These are phyloP conservation scores for Pseudonitzschia delicatissima DNA, from an alignment of 108 stramenopile genomes.

Conservation along the genomic window DNA sequence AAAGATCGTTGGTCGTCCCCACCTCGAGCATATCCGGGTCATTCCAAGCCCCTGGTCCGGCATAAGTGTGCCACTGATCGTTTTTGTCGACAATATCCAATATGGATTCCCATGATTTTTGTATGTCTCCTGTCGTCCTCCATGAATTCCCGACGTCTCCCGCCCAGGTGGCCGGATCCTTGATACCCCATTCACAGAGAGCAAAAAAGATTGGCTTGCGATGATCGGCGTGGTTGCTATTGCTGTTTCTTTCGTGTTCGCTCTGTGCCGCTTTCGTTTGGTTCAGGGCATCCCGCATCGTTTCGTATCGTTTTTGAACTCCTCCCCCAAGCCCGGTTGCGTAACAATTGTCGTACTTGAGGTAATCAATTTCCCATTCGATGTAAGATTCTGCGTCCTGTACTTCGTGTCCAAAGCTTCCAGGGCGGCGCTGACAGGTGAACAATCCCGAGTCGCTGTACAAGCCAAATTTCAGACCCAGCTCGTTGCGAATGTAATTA, in stretches of 20 bases:
- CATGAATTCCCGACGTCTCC: slow-evolving; percentile 45
- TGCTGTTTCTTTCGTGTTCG: too few species aligned
- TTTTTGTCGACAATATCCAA: slow-evolving; percentile 18
- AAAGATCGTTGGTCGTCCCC: slow-evolving; percentile 16
- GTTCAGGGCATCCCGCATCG: slow-evolving; percentile 57
- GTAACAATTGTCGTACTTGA: slow-evolving; percentile 69
- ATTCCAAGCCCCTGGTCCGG: slow-evolving; percentile 50
- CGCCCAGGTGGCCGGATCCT: slow-evolving; percentile 46
- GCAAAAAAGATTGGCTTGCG: slow-evolving; percentile 41
- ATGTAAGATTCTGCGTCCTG: slow-evolving; percentile 48
- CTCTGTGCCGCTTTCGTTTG: not conserved
- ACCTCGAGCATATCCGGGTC: slow-evolving; percentile 58
- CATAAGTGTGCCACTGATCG: slow-evolving; percentile 27
- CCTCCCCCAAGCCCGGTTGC: not conserved
- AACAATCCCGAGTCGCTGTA: slow-evolving; percentile 44
- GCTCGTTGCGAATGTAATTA: slow-evolving; percentile 41
- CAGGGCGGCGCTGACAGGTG: slow-evolving; percentile 55
- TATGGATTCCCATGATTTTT: slow-evolving; percentile 34
- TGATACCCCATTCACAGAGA: slow-evolving; percentile 58
- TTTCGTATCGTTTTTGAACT: not conserved
- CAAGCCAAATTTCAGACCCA: slow-evolving; percentile 57
- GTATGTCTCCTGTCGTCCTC: slow-evolving; percentile 54
- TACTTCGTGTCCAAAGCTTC: slow-evolving; percentile 41
- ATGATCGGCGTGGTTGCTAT: too few species aligned
- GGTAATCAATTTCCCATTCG: slow-evolving; percentile 49